Evolutionary conservation across 2,329 filamentous ascomycete species (phyloP).

Genomic region (Metarhizium brunneum): DNA sequence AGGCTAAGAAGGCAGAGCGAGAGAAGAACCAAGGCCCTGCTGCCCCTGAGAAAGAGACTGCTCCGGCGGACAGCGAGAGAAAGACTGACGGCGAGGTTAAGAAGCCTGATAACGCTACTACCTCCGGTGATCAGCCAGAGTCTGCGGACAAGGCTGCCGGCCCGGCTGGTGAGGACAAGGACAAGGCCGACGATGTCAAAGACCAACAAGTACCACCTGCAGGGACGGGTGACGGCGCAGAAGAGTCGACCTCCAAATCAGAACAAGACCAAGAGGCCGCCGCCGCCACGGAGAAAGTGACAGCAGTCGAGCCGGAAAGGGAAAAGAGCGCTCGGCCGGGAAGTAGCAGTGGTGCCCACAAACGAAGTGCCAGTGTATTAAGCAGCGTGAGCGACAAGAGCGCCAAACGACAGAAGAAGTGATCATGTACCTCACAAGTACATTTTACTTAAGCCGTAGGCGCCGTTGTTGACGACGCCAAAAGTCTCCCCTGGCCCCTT

Average conservation of each 20-base stretch:
- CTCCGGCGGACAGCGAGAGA: not conserved
- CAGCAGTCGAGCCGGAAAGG: conserved; percentile 9
- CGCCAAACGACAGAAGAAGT: conserved; percentile 47
- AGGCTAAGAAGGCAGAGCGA: conserved; percentile 45
- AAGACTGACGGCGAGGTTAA: conserved; percentile 8
- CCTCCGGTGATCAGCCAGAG: conserved; percentile 10
- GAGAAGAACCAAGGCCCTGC: conserved; percentile 25
- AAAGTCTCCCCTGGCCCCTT: not conserved
- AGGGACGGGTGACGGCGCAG: conserved; percentile 9
- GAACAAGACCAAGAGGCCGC: conserved; percentile 9
- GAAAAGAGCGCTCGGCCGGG: conserved; percentile 23
- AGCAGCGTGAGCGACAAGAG: conserved; percentile 60
- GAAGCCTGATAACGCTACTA: conserved; percentile 3
- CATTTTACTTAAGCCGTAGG: conserved; percentile 7
- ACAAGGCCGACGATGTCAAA: conserved; percentile 9
- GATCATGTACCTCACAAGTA: conserved; percentile 15
- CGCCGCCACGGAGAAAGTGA: conserved; percentile 20
- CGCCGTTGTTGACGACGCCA: not conserved
- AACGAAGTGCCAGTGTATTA: conserved; percentile 76
- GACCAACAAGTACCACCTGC: conserved; percentile 1
- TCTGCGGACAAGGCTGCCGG: conserved; percentile 12
- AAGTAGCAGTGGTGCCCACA: conserved; percentile 43
- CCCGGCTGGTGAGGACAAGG: conserved; percentile 8
- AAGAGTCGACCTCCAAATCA: not conserved
- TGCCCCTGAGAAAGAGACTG: not conserved